phyloP scores from a whole-genome alignment of 1,139 yeast genomes.

The Magnusiomyces sp. region DNA sequence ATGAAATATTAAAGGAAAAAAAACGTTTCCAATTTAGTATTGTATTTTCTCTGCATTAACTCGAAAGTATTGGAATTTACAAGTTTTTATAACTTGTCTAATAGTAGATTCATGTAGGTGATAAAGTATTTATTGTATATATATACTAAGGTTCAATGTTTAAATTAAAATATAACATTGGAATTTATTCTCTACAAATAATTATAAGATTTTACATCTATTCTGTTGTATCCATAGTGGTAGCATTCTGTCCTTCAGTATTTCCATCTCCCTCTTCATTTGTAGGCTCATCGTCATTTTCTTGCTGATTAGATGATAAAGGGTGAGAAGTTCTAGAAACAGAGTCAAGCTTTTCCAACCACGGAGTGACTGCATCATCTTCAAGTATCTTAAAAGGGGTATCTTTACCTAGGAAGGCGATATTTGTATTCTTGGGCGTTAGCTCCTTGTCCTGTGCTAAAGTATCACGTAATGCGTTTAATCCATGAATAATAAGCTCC shows the following conservation, averaged over 20 bases:
- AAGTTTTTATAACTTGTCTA: too few species aligned
- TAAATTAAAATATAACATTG: too few species aligned
- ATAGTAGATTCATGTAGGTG: too few species aligned
- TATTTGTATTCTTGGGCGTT: constrained; percentile 74
- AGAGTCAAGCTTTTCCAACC: constrained; percentile 63
- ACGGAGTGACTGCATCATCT: constrained; percentile 71
- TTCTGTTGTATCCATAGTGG: constrained; percentile 22
- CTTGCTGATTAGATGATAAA: constrained; percentile 14
- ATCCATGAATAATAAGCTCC: constrained; percentile 75
- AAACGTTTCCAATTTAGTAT: too few species aligned
- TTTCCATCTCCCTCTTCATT: constrained; percentile 18
- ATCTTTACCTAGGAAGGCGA: constrained; percentile 83
- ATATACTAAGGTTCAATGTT: too few species aligned
- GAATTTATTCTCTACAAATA: too few species aligned
- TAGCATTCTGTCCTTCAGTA: constrained; percentile 7
- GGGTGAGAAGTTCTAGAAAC: constrained; percentile 33
- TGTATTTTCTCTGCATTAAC: too few species aligned
- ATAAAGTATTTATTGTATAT: too few species aligned
- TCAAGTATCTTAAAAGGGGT: constrained; percentile 68
- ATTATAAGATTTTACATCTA: constrained; percentile 4
- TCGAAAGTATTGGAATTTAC: too few species aligned
- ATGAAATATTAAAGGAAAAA: too few species aligned
- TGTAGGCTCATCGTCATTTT: constrained; percentile 17
- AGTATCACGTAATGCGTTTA: constrained; percentile 89
- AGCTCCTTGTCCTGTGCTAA: constrained; percentile 90